Conservation (phyloP, 2,329 filamentous ascomycete species). For the Alternaria conjuncta region DNA sequence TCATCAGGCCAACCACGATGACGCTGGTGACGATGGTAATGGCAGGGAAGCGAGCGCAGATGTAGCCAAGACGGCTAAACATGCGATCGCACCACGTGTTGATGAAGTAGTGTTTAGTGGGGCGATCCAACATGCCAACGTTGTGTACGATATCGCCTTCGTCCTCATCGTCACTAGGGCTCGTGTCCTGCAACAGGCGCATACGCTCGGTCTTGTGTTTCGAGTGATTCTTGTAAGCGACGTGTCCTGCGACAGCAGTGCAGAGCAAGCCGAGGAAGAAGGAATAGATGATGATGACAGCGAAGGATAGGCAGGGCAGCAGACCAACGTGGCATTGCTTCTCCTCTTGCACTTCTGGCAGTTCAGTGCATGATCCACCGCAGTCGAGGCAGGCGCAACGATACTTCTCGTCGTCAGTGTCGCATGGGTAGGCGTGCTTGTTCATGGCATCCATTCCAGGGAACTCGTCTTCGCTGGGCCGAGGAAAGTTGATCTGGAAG, state of each 20-base stretch:
- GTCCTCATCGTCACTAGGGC: conserved; percentile 89
- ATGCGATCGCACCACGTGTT: conserved; percentile 82
- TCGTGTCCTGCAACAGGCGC: conserved; percentile 83
- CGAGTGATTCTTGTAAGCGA: conserved; percentile 76
- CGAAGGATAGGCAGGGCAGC: conserved; percentile 92
- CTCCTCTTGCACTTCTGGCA: conserved; percentile 75
- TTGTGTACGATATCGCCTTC: conserved; percentile 84
- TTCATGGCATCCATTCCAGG: conserved; percentile 74
- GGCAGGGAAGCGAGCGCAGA: conserved; percentile 81
- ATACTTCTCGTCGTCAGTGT: conserved; percentile 83
- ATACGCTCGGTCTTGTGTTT: conserved; percentile 79
- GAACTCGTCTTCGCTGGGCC: conserved; percentile 63
- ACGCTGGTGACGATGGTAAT: conserved; percentile 81
- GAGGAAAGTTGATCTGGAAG: conserved; percentile 96
- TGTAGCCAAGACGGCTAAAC: conserved; percentile 80
- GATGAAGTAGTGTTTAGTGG: conserved; percentile 78
- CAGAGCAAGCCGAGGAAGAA: conserved; percentile 73
- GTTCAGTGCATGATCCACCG: conserved; percentile 79
- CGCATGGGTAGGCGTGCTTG: conserved; percentile 83
- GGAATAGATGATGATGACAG: conserved; percentile 85
- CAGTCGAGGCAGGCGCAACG: conserved; percentile 95
- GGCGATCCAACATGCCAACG: conserved; percentile 77
- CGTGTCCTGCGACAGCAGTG: conserved; percentile 72
- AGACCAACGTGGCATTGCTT: conserved; percentile 81
- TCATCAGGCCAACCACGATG: conserved; percentile 78